Base-by-base conservation (phyloP, 2,329 filamentous ascomycete genomes). In the Aspergillus vadensis region DNA sequence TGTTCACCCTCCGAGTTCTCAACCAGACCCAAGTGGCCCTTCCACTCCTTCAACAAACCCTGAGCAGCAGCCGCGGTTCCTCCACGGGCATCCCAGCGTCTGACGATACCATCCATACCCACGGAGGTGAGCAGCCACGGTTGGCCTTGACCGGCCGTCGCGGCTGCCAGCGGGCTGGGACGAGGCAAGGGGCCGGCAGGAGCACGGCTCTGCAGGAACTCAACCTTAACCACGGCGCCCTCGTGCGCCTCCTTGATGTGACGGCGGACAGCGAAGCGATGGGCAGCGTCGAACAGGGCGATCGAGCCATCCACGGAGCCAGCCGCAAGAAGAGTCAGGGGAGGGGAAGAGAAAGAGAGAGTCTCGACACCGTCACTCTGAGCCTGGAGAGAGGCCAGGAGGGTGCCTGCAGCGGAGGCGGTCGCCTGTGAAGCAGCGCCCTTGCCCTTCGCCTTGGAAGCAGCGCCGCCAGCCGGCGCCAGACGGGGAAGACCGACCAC, bases 81-180 rank as follows among this genome's bases (percentile, higher is more conserved):
- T 57, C 88, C 88, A 48, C 88, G 77, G 5, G 86, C 82, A 77
- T 99, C 94, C 95, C 95, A 99, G 62, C 93, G 83, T 70, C 91
- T 84, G 19, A 99, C 86, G 0, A 93, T 92, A 17, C 95, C 94
- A 71, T 99, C 95, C 83, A 97, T 91, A 8, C 95, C 95, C 67
- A 89, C 93, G 65, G 87, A 91, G 2, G 94, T 98, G 56, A 98
- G 80, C 63, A 96, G 72, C 88, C 73, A 79, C 86, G 94, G 60
- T 77, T 84, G 68, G 72, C 81, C 59, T 70, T 78, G 66, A 65
- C 67, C 62, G 19, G 70, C 64, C 2, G 71, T 66, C 25, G 70
- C 67, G 23, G 70, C 49, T 2, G 71, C 67, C 44, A 69, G 53
- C 10, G 72, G 62, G 2, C 64, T 67, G 2, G 72, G 63, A 14